Conservation (phyloP, 1,284 basidiomycete genomes). For the Irpex sp. region DNA sequence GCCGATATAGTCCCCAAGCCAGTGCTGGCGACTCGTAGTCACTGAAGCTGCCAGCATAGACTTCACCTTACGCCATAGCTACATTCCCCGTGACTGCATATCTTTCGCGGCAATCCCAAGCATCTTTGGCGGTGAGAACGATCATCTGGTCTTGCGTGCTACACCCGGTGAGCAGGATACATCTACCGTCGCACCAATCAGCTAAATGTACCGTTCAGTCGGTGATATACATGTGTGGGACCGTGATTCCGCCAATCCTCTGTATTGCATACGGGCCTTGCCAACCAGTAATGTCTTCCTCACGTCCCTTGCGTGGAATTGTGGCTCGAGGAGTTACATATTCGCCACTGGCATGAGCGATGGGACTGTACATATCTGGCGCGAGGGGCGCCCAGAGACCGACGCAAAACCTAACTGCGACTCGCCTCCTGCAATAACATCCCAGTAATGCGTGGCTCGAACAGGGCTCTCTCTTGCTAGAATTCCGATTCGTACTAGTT, state of each 20-base stretch:
- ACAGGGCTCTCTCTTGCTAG: too few relatives aligned
- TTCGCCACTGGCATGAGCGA: constrained; percentile 9
- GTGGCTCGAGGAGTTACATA: constrained; percentile 5
- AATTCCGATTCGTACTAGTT: too few relatives aligned
- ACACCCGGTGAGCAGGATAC: too few relatives aligned
- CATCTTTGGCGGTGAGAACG: constrained; percentile 14
- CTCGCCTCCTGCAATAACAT: too few relatives aligned
- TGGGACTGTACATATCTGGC: constrained; percentile 9
- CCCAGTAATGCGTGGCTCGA: too few relatives aligned
- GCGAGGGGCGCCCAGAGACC: too few relatives aligned
- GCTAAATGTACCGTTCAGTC: neutral
- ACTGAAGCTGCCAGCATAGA: constrained; percentile 39
- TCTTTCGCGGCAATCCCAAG: constrained; percentile 11
- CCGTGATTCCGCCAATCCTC: constrained; percentile 1
- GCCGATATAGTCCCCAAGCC: constrained; percentile 52
- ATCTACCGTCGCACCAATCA: too few relatives aligned
- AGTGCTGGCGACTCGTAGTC: constrained; percentile 77
- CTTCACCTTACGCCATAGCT: constrained; percentile 70
- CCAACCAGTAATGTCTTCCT: too few relatives aligned
- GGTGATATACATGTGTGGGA: constrained; percentile 14
- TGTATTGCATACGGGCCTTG: too few relatives aligned
- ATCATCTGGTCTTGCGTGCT: constrained; percentile 13
- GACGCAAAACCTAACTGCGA: too few relatives aligned
- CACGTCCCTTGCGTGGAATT: constrained; percentile 14
- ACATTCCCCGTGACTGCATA: constrained; percentile 49